Base-by-base conservation (phyloP, 768 basidiomycete genomes). In the Lactarius psammicola region DNA sequence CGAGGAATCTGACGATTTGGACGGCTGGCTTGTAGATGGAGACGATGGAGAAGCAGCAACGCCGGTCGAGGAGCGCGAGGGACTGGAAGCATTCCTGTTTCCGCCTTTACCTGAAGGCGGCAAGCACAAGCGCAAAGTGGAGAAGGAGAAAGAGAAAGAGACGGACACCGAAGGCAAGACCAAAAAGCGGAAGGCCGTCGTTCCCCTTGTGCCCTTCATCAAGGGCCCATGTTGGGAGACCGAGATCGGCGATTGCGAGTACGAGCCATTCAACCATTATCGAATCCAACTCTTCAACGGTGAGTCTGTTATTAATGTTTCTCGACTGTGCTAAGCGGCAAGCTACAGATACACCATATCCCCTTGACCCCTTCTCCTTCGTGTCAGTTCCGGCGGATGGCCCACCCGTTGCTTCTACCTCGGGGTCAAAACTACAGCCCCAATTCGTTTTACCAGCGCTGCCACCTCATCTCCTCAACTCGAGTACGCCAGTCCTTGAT, bases 151-250 rank as follows among this genome's bases (percentile, higher is more conserved):
- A 73, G 70, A 59, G 80, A 76, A 64, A 82, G 81, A 63, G 71
- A 77, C 10, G 80, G 78, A 42, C 89, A 90, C 79, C 11, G 90
- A 87, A 74, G 81, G 87, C 69, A 90, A 88, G 69, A 82, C 69
- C 26, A 92, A 92, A 80, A 92, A 87, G 74, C 82, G 90, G 71
- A 90, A 89, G 69, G 83, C 88, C 18, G 87, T 94, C 31, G 80
- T 89, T 4, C 90, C 89, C 2, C 82, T 98, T 17, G 83, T 93
- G 4, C 89, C 94, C 18, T 92, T 88, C 69, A 80, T 82, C 23
- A 93, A 88, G 74, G 95, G 95, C 3, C 94, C 95, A 33, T 82
- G 82, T 64, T 95, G 89, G 87, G 94, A 96, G 74, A 75, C 79
- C 1, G 75, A 74, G 13, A 79, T 95, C 65, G 90, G 90, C 2